phyloP scores from a whole-genome alignment of 352 stramenopile genomes.

The Phytophthora tubulina region DNA sequence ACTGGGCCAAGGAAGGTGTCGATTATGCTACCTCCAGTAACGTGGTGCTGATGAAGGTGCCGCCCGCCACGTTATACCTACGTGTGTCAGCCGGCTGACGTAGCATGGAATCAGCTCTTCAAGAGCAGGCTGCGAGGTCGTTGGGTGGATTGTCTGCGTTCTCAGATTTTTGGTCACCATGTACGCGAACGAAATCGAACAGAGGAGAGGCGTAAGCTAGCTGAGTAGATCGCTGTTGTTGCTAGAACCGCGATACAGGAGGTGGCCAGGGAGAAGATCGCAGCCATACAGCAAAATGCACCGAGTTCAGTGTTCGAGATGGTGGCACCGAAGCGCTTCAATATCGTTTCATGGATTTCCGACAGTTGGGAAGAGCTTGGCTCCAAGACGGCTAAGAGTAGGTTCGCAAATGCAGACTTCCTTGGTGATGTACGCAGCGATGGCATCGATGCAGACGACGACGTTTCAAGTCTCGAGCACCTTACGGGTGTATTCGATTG shows the following conservation, averaged over 20 bases:
- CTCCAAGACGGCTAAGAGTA: background rate
- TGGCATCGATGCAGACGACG: background rate
- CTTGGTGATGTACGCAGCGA: background rate
- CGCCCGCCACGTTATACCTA: background rate
- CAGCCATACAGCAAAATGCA: background rate
- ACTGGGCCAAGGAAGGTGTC: background rate
- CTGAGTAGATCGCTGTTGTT: background rate
- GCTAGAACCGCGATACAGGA: background rate
- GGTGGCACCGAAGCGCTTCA: background rate
- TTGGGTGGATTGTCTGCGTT: background rate
- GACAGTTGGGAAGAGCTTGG: constrained; percentile 2
- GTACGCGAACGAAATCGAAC: background rate
- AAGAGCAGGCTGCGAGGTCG: background rate
- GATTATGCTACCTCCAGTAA: background rate
- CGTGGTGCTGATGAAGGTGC: background rate
- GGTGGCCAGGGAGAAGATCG: background rate
- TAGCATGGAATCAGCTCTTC: background rate
- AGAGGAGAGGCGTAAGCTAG: background rate
- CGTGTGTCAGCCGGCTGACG: background rate
- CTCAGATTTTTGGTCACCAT: background rate
- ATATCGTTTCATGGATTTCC: constrained; percentile 2
- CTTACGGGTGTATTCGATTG: background rate
- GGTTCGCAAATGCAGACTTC: background rate
- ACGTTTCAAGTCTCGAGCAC: background rate
- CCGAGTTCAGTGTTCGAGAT: background rate